Base-by-base conservation (phyloP, 164 flowering plant genomes). In the Chimonanthus praecox region DNA sequence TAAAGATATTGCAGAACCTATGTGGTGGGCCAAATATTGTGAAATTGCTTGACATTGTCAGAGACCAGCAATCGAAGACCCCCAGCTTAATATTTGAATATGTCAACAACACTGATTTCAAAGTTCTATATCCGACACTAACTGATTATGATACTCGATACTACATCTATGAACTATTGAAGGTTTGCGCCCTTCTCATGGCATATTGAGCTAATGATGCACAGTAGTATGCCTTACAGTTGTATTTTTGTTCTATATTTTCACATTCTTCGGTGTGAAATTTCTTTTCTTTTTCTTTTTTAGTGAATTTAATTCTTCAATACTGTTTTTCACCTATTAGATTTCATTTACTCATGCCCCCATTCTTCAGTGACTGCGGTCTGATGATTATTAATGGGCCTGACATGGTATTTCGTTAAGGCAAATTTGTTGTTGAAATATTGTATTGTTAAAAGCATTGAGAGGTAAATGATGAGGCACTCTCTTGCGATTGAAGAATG, bases 21-120 rank as follows among this genome's bases (percentile, higher is more conserved):
- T 93, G 97, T 75, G 99, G 99, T 45, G 98, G 99, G 43, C 98
- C 98, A 54, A 95, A 95, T 80, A 87, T 95, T 83, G 91, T 95
- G 84, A 95, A 95, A 83, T 80, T 95, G 87, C 90, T 92, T 68
- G 99, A 94, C 80, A 92, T 94, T 76, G 99, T 92, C 72, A 89
- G 97, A 80, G 99, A 95, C 81, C 99, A 95, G 87, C 98, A 95
- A 68, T 95, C 99, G 45, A 93, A 95, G 86, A 93, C 99, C 15
- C 99, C 97, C 48, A 95, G 99, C 84, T 87, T 95, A 5, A 85
- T 95, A 64, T 95, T 95, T 83, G 99, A 95, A 83, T 83, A 90
- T 83, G 99, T 95, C 81, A 95, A 95, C 76, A 95, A 92, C 73
- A 90, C 94, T 10, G 97, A 95, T 83, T 93, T 91, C 72, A 95